Evolutionary conservation across 2,329 filamentous ascomycete genomes (phyloP).

Genomic region (Chalaropsis thielavioides): DNA sequence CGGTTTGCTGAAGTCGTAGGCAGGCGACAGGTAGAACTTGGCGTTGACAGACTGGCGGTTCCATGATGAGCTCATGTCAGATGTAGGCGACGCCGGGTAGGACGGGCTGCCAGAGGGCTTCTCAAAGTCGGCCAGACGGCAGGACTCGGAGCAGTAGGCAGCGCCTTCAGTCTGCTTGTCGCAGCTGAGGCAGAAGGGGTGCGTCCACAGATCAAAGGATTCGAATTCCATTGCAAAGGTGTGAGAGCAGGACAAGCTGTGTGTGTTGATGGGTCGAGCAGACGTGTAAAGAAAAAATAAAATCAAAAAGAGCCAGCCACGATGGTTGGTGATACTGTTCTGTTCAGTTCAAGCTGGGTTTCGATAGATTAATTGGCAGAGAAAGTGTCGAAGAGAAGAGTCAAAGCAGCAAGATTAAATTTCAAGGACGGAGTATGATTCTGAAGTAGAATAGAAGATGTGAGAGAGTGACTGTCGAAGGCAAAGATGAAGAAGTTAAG

Average conservation of each 20-base stretch:
- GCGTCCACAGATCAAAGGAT: conserved; percentile 54
- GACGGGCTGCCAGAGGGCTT: conserved; percentile 27
- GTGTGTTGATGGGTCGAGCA: neutral
- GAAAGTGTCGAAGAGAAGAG: neutral
- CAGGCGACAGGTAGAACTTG: conserved; percentile 56
- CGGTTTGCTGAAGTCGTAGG: conserved; percentile 58
- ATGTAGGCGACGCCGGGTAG: conserved; percentile 23
- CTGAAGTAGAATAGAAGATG: neutral
- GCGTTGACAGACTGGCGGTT: conserved; percentile 19
- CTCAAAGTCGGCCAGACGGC: conserved; percentile 77
- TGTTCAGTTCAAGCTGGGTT: neutral
- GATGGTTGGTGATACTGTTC: neutral
- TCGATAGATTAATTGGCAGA: neutral
- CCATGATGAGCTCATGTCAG: conserved; percentile 13
- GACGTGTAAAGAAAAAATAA: neutral
- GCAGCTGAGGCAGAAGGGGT: conserved; percentile 86
- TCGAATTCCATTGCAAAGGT: conserved; percentile 31
- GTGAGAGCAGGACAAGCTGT: conserved; percentile 8
- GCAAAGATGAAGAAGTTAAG: neutral
- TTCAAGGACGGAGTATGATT: neutral
- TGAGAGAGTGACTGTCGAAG: neutral
- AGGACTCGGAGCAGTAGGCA: conserved; percentile 85
- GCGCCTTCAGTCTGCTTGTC: conserved; percentile 64
- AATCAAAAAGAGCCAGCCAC: neutral
- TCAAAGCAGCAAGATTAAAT: conserved; percentile 5